Base-by-base conservation (phyloP, 768 basidiomycete genomes). In the Lepiota brunneoincarnata region DNA sequence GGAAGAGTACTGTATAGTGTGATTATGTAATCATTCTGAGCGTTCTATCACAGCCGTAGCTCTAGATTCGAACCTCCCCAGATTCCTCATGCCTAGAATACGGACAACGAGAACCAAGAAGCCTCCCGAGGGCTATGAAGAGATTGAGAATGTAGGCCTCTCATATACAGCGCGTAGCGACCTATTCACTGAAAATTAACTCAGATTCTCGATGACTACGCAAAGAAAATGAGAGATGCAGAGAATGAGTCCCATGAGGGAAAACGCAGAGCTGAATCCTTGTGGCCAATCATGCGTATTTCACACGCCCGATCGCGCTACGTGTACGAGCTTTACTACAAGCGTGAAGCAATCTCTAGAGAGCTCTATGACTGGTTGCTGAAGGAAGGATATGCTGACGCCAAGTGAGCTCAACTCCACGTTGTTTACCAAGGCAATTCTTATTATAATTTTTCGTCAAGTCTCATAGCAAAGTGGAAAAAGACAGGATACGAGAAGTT, bases 171-270 rank as follows among this genome's bases (percentile, higher is more conserved):
- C 34, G 20, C 36, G 2, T 31, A 14, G 18, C 17, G 18, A 55
- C 26, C 49, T 49, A 15, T 40, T 35, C 39, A 37, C 15, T 56
- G 55, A 54, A 46, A 31, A 38, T 23, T 37, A 49, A 21, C 58
- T 58, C 56, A 96, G 89, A 87, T 98, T 62, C 87, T 98, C 60
- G 97, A 98, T 61, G 97, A 98, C 72, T 99, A 98, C 69, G 91
- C 92, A 40, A 92, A 93, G 77, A 98, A 97, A 77, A 99, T 99
- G 97, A 79, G 97, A 51, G 97, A 99, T 71, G 97, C 91, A 1
- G 97, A 99, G 78, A 97, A 95, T 65, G 97, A 99, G 73, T 86
- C 88, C 1, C 97, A 99, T 68, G 97, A 99, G 69, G 97, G 97
- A 58, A 98, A 99, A 70, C 91, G 94, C 68, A 93, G 90, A 71